phyloP scores from a whole-genome alignment of 139 green algal genomes.

The Desmodesmus armatus region DNA sequence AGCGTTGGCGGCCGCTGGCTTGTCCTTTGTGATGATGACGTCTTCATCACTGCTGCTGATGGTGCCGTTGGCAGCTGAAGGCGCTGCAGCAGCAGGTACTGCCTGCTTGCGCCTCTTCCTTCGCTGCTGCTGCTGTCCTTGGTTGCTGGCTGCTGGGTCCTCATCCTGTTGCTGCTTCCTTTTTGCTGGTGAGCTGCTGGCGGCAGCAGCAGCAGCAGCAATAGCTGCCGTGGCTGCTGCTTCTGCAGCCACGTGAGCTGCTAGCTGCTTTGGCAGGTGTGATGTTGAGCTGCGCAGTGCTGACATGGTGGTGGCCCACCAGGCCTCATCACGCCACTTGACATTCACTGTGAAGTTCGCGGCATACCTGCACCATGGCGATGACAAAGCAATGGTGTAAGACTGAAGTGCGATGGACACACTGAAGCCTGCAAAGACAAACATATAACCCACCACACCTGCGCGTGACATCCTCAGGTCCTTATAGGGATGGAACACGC shows the following conservation, averaged over 20 bases:
- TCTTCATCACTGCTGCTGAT: no score
- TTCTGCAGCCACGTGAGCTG: constrained; percentile 22
- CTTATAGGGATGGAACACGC: no score
- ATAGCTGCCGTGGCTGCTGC: neutral
- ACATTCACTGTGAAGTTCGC: constrained; percentile 51
- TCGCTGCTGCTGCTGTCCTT: neutral
- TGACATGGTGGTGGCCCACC: constrained; percentile 62
- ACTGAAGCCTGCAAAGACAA: neutral
- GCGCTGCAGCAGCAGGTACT: no score
- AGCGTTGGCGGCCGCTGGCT: neutral
- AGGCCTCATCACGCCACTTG: constrained; percentile 67
- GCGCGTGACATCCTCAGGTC: neutral
- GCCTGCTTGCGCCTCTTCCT: neutral
- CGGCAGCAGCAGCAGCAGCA: constrained; percentile 7
- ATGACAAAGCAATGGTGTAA: neutral
- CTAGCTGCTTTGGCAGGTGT: constrained; percentile 21
- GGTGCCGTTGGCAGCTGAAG: no score
- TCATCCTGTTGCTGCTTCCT: constrained; percentile 11
- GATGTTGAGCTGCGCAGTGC: constrained; percentile 11
- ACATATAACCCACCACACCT: neutral
- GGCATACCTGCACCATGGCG: constrained; percentile 58
- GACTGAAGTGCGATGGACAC: no score
- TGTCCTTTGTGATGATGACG: neutral
- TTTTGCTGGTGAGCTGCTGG: neutral
- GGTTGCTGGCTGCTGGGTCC: neutral